phyloP scores from a whole-genome alignment of 108 stramenopile genomes.

The Nannochloropsis granulata region DNA sequence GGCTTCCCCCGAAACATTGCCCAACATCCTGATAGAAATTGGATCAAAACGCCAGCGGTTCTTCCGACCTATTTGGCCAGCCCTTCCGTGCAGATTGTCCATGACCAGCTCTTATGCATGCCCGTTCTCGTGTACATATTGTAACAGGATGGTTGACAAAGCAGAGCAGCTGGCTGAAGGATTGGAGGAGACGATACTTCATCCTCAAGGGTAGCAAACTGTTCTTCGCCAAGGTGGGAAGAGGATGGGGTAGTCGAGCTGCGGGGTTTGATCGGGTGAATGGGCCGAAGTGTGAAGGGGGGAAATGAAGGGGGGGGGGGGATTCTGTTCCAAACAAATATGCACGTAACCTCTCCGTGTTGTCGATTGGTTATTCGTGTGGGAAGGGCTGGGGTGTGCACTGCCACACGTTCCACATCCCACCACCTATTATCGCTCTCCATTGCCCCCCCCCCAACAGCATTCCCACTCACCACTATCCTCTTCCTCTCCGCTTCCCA shows the following conservation, averaged over 20 bases:
- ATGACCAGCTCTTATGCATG: background rate
- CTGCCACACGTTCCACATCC: too few relatives aligned
- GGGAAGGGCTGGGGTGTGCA: background rate
- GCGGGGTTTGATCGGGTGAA: background rate
- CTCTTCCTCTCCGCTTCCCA: too few relatives aligned
- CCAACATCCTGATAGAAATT: too few relatives aligned
- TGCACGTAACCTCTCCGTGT: background rate
- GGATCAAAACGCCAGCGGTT: too few relatives aligned
- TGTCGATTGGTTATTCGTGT: background rate
- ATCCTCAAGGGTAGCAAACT: conserved; percentile 92
- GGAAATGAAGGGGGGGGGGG: background rate
- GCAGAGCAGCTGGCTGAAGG: conserved; percentile 54
- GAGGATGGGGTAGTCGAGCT: background rate
- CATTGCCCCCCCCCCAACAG: too few relatives aligned
- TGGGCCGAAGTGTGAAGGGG: background rate
- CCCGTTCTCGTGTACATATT: background rate
- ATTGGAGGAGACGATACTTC: conserved; percentile 96
- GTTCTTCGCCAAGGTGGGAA: conserved; percentile 68
- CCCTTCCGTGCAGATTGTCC: too few relatives aligned
- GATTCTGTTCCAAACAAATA: background rate
- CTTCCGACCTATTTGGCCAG: too few relatives aligned
- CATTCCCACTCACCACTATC: too few relatives aligned
- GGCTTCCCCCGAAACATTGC: too few relatives aligned
- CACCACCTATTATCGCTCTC: too few relatives aligned
- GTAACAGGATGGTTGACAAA: conserved; percentile 37